phyloP scores from a whole-genome alignment of 2,329 filamentous ascomycete species.

The Harringtonia lauricola region DNA sequence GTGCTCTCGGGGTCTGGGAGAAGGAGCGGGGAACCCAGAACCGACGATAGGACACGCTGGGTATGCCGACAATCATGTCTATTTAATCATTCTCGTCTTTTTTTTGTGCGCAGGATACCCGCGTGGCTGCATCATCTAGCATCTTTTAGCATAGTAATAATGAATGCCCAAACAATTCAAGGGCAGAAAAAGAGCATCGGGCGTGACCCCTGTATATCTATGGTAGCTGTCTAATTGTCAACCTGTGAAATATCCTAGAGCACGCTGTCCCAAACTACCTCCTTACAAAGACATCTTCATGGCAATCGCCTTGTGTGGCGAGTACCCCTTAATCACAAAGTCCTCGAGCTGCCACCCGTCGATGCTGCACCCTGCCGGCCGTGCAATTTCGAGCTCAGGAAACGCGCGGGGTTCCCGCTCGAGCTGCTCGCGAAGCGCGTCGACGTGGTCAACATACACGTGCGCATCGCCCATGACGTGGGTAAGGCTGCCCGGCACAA shows the following conservation, averaged over 20 bases:
- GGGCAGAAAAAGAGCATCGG: too few species aligned
- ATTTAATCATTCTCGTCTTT: background rate
- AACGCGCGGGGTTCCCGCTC: conserved; percentile 71
- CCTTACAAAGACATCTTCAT: conserved; percentile 95
- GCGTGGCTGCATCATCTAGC: too few species aligned
- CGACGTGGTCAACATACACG: conserved; percentile 86
- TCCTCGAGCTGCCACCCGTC: conserved; percentile 88
- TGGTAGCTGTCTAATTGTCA: too few species aligned
- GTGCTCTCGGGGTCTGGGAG: conserved; percentile 22
- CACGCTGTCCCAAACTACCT: background rate
- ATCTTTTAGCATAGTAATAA: background rate
- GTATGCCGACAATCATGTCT: too few species aligned
- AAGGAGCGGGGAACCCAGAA: conserved; percentile 8
- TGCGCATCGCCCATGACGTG: conserved; percentile 99
- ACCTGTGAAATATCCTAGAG: too few species aligned
- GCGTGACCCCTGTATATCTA: too few species aligned
- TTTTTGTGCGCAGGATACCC: too few species aligned
- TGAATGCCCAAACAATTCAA: background rate
- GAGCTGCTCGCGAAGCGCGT: conserved; percentile 73
- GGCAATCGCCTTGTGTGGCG: conserved; percentile 80
- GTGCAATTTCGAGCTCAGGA: conserved; percentile 62
- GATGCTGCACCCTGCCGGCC: conserved; percentile 57
- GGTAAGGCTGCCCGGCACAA: conserved; percentile 77
- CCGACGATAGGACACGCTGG: background rate
- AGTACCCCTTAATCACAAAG: conserved; percentile 77